Percentiles rank a stretch among this genome's conserved stretches.
Conservation (phyloP, 331 rosid genomes). For the Cydonia oblonga region DNA sequence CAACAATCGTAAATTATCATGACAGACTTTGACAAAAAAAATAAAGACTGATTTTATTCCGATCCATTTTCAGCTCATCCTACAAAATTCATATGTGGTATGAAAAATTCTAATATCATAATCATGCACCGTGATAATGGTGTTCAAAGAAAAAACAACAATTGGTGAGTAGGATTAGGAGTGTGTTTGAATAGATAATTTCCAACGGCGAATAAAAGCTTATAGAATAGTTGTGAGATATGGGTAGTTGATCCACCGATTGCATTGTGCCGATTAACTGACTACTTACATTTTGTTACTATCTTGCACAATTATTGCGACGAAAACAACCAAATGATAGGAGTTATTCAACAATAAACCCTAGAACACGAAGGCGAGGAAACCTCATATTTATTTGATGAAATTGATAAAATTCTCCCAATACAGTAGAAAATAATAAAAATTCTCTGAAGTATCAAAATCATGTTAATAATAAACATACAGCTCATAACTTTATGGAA, state of each 20-base stretch:
- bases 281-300: neutral
- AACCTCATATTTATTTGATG: neutral
- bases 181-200: neutral
- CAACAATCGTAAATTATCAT: neutral
- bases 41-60: neutral
- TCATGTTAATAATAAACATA: neutral
- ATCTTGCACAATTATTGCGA: neutral
- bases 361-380: neutral
- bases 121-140: neutral
- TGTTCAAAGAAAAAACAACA: neutral
- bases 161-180: neutral
- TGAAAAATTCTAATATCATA: neutral
- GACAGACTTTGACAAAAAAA: neutral
- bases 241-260: neutral
- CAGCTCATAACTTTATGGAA: neutral
- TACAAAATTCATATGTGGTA: neutral
- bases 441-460: neutral
- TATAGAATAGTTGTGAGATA: neutral
- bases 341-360: neutral
- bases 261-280: too few species aligned
- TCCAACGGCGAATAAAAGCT: neutral
- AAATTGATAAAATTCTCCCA: neutral
- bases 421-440: too few species aligned
- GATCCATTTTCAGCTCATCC: neutral
- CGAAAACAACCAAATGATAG: neutral